phyloP scores from a whole-genome alignment of 2,329 filamentous ascomycete species.

The Akanthomyces uredinophilus region DNA sequence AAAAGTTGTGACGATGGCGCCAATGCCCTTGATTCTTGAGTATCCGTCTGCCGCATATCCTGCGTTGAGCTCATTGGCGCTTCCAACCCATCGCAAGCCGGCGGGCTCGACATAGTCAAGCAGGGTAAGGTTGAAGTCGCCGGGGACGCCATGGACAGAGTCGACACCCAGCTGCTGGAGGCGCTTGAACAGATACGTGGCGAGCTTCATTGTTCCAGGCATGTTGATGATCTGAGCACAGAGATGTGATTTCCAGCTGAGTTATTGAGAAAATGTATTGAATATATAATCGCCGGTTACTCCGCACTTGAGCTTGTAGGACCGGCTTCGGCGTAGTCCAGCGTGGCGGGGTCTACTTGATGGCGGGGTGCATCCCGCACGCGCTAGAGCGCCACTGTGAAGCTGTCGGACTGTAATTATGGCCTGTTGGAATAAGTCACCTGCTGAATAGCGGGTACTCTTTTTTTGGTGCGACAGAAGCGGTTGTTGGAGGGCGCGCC shows the following conservation, averaged over 20 bases:
- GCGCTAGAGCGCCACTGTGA: not conserved
- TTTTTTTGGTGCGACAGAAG: too few species aligned
- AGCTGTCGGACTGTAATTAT: too few species aligned
- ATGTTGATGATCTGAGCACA: not conserved
- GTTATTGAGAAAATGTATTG: not conserved
- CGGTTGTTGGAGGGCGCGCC: not conserved
- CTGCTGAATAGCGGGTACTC: too few species aligned
- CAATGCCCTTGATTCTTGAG: conserved; percentile 46
- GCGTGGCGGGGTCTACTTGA: not conserved
- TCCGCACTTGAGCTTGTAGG: not conserved
- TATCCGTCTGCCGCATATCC: conserved; percentile 56
- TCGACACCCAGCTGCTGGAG: conserved; percentile 54
- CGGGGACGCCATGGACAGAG: conserved; percentile 48
- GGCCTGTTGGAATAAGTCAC: too few species aligned
- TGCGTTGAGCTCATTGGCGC: conserved; percentile 54
- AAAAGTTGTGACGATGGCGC: conserved; percentile 52
- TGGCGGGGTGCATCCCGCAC: not conserved
- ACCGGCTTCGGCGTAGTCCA: conserved; percentile 10
- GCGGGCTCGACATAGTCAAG: conserved; percentile 34
- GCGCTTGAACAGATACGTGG: conserved; percentile 57
- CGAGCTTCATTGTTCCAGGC: conserved; percentile 37
- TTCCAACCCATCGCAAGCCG: conserved; percentile 43
- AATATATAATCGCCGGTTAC: conserved; percentile 1
- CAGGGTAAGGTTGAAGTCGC: conserved; percentile 35
- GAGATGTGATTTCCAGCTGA: not conserved